phyloP scores from a whole-genome alignment of 2,329 filamentous ascomycete genomes.

The Alternaria triticina region DNA sequence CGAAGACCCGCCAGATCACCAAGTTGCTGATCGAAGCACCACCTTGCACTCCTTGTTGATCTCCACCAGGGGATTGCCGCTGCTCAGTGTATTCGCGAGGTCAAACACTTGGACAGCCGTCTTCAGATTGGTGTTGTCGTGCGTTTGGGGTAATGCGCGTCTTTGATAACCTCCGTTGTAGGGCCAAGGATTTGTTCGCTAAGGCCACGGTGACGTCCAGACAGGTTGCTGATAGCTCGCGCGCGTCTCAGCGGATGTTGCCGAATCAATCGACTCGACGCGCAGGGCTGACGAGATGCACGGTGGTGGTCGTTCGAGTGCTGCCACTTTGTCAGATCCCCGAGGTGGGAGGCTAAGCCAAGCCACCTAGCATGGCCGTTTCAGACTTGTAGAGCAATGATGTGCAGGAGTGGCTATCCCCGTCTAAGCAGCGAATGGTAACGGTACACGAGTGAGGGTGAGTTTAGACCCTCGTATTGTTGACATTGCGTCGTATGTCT shows the following conservation, averaged over 20 bases:
- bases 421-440: constrained; percentile 8
- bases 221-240: constrained; percentile 27
- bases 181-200: constrained; percentile 39
- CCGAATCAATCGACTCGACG: constrained; percentile 31
- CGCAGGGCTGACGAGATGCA: constrained; percentile 24
- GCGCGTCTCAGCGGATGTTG: constrained; percentile 31
- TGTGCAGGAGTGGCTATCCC: constrained; percentile 22
- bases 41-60: constrained; percentile 12
- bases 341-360: constrained; percentile 22
- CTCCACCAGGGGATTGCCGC: constrained; percentile 13
- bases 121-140: constrained; percentile 12
- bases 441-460: not conserved
- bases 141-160: constrained; percentile 28
- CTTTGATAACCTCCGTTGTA: constrained; percentile 20
- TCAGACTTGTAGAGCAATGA: constrained; percentile 33
- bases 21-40: constrained; percentile 23
- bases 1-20: constrained; percentile 42
- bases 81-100: constrained; percentile 18
- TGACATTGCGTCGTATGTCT: not conserved
- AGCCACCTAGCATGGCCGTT: constrained; percentile 35
- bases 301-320: constrained; percentile 8
- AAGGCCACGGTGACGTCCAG: constrained; percentile 42
- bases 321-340: constrained; percentile 27
- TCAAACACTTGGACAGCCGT: constrained; percentile 2
- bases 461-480: not conserved